phyloP scores from a whole-genome alignment of 1,139 yeast genomes.

The Nakaseomyces sp. region DNA sequence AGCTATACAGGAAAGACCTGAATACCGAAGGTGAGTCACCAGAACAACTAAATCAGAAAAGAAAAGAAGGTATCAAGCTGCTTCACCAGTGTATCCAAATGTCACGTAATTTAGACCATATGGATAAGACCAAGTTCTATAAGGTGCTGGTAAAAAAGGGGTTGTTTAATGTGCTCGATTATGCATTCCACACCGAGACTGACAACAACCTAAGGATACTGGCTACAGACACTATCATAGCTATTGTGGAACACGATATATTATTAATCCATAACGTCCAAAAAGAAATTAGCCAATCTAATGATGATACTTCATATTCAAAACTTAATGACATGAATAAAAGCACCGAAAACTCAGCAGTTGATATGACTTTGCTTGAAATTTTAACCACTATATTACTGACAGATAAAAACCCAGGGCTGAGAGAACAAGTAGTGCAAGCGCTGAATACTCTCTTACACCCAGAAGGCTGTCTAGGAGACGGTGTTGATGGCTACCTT shows the following conservation, averaged over 20 bases:
- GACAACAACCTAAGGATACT: conserved; percentile 47
- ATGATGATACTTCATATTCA: not conserved
- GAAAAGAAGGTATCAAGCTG: conserved; percentile 67
- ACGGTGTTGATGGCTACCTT: conserved; percentile 7
- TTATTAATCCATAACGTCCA: conserved; percentile 44
- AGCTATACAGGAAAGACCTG: conserved; percentile 38
- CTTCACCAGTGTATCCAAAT: conserved; percentile 73
- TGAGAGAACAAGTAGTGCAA: conserved; percentile 75
- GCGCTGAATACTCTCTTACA: conserved; percentile 69
- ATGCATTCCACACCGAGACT: conserved; percentile 56
- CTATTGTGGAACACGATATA: conserved; percentile 80
- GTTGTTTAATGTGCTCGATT: conserved; percentile 57
- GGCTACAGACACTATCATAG: conserved; percentile 74
- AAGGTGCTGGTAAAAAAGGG: conserved; percentile 59
- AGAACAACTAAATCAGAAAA: conserved; percentile 26
- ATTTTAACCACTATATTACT: conserved; percentile 55
- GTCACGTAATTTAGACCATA: conserved; percentile 57
- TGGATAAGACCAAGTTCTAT: conserved; percentile 60
- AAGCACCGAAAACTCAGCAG: conserved; percentile 10
- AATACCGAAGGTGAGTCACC: conserved; percentile 13
- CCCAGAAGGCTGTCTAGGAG: conserved; percentile 37
- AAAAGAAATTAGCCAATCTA: conserved; percentile 15
- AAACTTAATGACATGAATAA: conserved; percentile 3
- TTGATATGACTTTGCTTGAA: conserved; percentile 52
- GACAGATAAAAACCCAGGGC: conserved; percentile 58